These are phyloP conservation scores for Clonostachys rhizophaga DNA, from an alignment of 2,329 filamentous ascomycete genomes.

Conservation along the genomic window DNA sequence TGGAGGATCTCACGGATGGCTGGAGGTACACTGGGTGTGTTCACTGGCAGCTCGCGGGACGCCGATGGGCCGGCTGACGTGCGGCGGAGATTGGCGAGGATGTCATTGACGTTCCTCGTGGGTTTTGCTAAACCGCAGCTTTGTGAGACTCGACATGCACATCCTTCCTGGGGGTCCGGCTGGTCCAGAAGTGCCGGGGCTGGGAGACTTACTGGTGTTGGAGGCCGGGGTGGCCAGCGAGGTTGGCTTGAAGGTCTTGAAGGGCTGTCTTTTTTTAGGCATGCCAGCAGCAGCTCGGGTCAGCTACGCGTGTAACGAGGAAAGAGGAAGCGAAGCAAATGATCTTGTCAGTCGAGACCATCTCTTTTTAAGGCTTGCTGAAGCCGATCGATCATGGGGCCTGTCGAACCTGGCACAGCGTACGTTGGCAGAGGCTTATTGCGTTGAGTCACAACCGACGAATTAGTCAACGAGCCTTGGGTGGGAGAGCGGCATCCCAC, in stretches of 20 bases:
- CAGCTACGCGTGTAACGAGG: too few relatives aligned
- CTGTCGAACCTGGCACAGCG: too few relatives aligned
- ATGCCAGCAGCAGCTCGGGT: slow-evolving; percentile 29
- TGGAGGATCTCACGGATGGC: slow-evolving; percentile 54
- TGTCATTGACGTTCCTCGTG: slow-evolving; percentile 49
- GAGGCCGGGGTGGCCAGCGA: slow-evolving; percentile 24
- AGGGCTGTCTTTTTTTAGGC: slow-evolving; percentile 57
- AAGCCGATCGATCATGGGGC: too few relatives aligned
- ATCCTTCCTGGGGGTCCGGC: neutral
- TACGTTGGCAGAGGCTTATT: too few relatives aligned
- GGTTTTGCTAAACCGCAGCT: slow-evolving; percentile 2
- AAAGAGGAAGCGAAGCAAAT: too few relatives aligned
- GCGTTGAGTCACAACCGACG: too few relatives aligned
- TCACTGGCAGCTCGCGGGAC: slow-evolving; percentile 18
- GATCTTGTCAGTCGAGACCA: too few relatives aligned
- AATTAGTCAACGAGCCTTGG: too few relatives aligned
- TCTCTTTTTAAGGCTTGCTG: too few relatives aligned
- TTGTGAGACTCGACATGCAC: slow-evolving; percentile 1
- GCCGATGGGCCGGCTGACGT: slow-evolving; percentile 22
- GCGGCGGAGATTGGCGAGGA: slow-evolving; percentile 52
- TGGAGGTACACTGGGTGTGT: slow-evolving; percentile 52
- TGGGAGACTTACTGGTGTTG: neutral
- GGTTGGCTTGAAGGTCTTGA: slow-evolving; percentile 54
- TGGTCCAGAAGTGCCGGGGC: too few relatives aligned
- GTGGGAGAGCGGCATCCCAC: too few relatives aligned